Conservation (phyloP, 768 basidiomycete genomes). For the Suillus subaureus region DNA sequence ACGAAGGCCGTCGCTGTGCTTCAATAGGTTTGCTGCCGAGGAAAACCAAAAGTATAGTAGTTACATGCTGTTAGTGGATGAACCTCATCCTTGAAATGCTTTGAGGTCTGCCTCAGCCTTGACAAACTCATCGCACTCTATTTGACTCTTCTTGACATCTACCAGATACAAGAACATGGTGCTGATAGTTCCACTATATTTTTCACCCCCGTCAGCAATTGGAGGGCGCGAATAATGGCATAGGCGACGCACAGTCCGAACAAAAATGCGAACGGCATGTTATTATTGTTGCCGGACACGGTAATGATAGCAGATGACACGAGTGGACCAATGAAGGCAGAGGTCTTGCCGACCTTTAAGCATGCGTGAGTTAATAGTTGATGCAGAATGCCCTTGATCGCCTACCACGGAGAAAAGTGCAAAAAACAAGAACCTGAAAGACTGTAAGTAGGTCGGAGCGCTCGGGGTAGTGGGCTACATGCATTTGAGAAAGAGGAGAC, state of each 20-base stretch:
- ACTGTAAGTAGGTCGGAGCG: no score
- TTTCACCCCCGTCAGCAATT: not conserved
- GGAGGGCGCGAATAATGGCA: slow-evolving; percentile 6
- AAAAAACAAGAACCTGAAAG: no score
- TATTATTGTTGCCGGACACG: slow-evolving; percentile 62
- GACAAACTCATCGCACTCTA: slow-evolving; percentile 65
- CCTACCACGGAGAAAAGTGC: no score
- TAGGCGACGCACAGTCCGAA: slow-evolving; percentile 58
- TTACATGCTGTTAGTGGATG: not conserved
- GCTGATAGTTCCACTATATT: slow-evolving; percentile 21
- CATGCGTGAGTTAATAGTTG: not conserved
- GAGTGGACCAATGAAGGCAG: slow-evolving; percentile 75
- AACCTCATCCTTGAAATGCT: slow-evolving; percentile 31
- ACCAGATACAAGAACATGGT: slow-evolving; percentile 63
- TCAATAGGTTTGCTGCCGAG: not conserved
- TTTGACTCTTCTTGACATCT: slow-evolving; percentile 63
- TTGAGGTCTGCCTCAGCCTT: slow-evolving; percentile 50
- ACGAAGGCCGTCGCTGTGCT: no score
- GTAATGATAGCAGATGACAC: slow-evolving; percentile 77
- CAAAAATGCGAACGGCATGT: slow-evolving; percentile 73
- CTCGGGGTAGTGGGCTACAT: no score
- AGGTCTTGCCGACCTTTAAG: slow-evolving; percentile 67
- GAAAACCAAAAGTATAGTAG: not conserved
- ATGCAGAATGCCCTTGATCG: no score
- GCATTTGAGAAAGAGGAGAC: no score